A percentile compares a stretch with the other conserved stretches of the same genome.
Conservation (phyloP, 805 yeast genomes). For the Starmerella kuoi region DNA sequence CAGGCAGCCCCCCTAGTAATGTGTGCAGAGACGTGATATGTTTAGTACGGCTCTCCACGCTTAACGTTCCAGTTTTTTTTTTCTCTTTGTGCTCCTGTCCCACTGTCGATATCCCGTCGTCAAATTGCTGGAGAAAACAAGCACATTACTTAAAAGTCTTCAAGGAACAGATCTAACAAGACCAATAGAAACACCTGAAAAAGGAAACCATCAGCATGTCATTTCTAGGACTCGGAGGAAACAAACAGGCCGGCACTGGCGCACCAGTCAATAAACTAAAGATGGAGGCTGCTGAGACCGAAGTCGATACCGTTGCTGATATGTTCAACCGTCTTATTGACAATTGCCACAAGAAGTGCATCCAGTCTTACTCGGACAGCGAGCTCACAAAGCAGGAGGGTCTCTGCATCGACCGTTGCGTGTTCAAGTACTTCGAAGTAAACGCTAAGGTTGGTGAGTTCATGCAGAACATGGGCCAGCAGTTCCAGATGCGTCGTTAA, state of each 20-base stretch:
- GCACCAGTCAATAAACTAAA: conserved; percentile 22
- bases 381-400: conserved; percentile 70
- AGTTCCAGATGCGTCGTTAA: conserved; percentile 12
- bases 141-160: too few relatives aligned
- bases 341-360: conserved; percentile 81
- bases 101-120: too few relatives aligned
- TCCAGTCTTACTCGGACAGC: conserved; percentile 52
- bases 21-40: too few relatives aligned
- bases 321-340: conserved; percentile 89
- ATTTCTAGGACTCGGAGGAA: conserved; percentile 43
- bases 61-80: too few relatives aligned
- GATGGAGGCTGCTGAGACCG: conserved; percentile 80
- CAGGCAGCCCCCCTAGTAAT: too few relatives aligned
- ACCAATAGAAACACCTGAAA: too few relatives aligned
- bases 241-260: conserved; percentile 28
- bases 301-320: conserved; percentile 91
- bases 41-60: too few relatives aligned
- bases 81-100: too few relatives aligned
- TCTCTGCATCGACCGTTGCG: conserved; percentile 89
- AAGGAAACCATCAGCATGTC: too few relatives aligned
- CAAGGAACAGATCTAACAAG: too few relatives aligned
- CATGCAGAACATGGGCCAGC: conserved; percentile 28
- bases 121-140: too few relatives aligned
- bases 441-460: conserved; percentile 85
- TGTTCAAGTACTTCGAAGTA: conserved; percentile 84